Conservation (phyloP, 768 basidiomycete species). For the Termitomyces sp. region DNA sequence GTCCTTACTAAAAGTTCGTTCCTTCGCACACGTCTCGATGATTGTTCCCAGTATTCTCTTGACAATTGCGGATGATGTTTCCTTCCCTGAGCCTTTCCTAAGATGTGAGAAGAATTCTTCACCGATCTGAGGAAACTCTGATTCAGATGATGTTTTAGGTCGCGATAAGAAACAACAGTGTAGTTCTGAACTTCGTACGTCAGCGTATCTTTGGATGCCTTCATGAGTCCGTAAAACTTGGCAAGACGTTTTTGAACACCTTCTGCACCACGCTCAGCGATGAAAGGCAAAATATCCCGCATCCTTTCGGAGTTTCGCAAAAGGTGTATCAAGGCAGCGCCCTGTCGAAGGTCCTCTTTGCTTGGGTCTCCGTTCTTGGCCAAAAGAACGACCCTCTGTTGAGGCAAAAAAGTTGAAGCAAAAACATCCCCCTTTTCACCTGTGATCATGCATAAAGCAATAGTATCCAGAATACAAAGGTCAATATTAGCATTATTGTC, state of each 20-base stretch:
- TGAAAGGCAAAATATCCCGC: neutral
- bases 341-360: too few species aligned
- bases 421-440: neutral
- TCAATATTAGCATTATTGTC: neutral
- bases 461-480: neutral
- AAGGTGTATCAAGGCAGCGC: neutral
- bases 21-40: neutral
- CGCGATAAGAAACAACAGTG: neutral
- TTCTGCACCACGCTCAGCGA: neutral
- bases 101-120: neutral
- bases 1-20: neutral
- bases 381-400: neutral
- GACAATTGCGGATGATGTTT: neutral
- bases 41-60: neutral
- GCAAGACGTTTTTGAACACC: neutral
- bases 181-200: neutral
- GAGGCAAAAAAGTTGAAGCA: neutral
- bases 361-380: neutral
- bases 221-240: neutral
- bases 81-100: neutral
- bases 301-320: neutral
- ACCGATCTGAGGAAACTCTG: neutral
- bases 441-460: neutral
- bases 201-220: neutral
- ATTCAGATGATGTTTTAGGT: too few species aligned